Percentiles rank a stretch among this genome's conserved stretches.
Evolutionary conservation across 106 monocot species (phyloP).

Genomic region (Alisma plantagoaquatica): DNA sequence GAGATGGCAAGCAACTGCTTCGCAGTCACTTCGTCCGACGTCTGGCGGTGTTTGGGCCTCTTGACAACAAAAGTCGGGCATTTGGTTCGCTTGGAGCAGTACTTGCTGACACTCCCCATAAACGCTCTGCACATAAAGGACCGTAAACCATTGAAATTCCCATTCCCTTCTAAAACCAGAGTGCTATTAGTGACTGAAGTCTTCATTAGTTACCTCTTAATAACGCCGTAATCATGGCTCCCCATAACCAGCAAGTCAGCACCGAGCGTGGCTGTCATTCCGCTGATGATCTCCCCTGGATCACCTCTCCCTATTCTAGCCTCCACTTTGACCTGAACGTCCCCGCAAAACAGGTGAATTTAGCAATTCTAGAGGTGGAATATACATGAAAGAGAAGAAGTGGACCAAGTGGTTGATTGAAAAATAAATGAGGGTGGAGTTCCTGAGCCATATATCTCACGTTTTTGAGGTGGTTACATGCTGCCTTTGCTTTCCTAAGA

Average conservation of each 20-base stretch:
- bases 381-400: not conserved
- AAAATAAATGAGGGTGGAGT: too few relatives aligned
- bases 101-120: conserved; percentile 23
- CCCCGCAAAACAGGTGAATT: too few relatives aligned
- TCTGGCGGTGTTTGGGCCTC: conserved; percentile 11
- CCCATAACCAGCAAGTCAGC: conserved; percentile 68
- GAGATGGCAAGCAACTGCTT: too few relatives aligned
- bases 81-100: conserved; percentile 17
- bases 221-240: conserved; percentile 66
- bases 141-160: too few relatives aligned
- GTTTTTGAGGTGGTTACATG: conserved; percentile 15
- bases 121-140: conserved; percentile 23
- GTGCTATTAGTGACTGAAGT: not conserved
- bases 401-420: not conserved
- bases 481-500: conserved; percentile 19
- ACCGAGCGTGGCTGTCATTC: conserved; percentile 25
- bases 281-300: conserved; percentile 50
- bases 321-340: conserved; percentile 25
- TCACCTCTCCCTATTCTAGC: conserved; percentile 29
- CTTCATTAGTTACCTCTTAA: conserved; percentile 38
- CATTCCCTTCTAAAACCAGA: not conserved
- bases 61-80: conserved; percentile 22
- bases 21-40: too few relatives aligned
- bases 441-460: too few relatives aligned
- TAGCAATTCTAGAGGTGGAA: not conserved